These are phyloP conservation scores for Melampsora larici-populina DNA, from an alignment of 1,284 basidiomycete species.

Conservation along the genomic window DNA sequence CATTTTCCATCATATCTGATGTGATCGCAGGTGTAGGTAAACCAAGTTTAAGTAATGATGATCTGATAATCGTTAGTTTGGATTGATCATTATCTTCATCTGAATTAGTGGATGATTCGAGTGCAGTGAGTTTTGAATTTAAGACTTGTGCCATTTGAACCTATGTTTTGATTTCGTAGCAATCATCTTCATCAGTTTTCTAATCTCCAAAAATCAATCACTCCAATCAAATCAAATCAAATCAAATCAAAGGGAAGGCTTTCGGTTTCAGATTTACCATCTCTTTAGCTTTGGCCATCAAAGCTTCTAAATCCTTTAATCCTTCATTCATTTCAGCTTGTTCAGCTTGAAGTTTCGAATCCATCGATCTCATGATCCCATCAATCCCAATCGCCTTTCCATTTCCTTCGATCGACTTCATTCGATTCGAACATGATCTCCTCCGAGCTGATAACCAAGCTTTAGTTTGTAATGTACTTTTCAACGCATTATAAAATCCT, in stretches of 20 bases:
- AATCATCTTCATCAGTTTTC: too few species aligned
- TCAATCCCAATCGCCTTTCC: conserved; percentile 30
- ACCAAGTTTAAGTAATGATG: conserved; percentile 82
- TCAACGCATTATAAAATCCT: conserved; percentile 74
- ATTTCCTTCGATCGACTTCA: conserved; percentile 14
- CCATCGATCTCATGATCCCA: conserved; percentile 24
- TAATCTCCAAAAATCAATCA: too few species aligned
- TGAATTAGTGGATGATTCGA: conserved; percentile 55
- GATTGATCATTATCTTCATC: conserved; percentile 51
- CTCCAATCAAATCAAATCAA: too few species aligned
- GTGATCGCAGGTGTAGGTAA: conserved; percentile 77
- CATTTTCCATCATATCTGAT: conserved; percentile 80
- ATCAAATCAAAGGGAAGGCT: too few species aligned
- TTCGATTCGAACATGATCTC: conserved; percentile 2
- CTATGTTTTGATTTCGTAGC: too few species aligned
- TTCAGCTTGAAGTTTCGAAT: conserved; percentile 11
- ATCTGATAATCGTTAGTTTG: conserved; percentile 69
- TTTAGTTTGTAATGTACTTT: conserved; percentile 70
- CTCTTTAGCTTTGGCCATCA: conserved; percentile 86
- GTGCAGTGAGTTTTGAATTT: conserved; percentile 72
- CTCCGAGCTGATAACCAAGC: conserved; percentile 61
- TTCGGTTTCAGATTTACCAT: conserved; percentile 63
- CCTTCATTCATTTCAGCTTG: conserved; percentile 58
- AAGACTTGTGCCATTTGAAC: conserved; percentile 76
- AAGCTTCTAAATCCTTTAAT: conserved; percentile 79